Conservation (phyloP, 148 eudicot species). For the Camellia granthamiana region DNA sequence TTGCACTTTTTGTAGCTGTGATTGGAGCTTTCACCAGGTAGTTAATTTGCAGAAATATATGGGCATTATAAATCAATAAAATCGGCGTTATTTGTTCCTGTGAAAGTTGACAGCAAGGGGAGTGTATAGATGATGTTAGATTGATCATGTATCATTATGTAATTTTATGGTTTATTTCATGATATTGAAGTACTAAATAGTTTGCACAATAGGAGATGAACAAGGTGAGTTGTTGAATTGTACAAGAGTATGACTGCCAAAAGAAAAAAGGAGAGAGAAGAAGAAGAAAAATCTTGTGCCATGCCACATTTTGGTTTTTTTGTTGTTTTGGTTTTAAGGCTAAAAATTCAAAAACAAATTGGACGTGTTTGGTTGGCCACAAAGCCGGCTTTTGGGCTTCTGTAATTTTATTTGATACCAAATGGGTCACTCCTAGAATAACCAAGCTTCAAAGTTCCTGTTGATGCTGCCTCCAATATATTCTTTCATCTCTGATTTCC, state of each 20-base stretch:
- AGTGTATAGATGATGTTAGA: background rate
- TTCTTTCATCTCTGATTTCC: too few species aligned
- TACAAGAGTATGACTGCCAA: background rate
- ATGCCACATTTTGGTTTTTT: too few species aligned
- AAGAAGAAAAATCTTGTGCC: too few species aligned
- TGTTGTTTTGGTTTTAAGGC: too few species aligned
- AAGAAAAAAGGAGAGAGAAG: background rate
- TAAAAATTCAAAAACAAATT: too few species aligned
- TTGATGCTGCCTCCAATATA: too few species aligned
- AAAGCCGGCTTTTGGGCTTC: too few species aligned
- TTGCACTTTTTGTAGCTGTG: conserved; percentile 26
- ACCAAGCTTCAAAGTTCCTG: too few species aligned
- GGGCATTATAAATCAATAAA: background rate
- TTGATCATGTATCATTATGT: background rate
- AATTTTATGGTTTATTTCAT: background rate
- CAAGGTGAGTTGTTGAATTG: background rate
- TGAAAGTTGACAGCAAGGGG: background rate
- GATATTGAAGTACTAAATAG: background rate
- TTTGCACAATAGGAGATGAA: background rate
- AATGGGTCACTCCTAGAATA: too few species aligned
- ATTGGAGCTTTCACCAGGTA: conserved; percentile 27
- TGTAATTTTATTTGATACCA: too few species aligned
- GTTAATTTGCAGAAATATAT: background rate
- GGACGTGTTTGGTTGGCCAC: too few species aligned
- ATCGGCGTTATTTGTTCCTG: background rate